Evolutionary conservation across 2,329 filamentous ascomycete genomes (phyloP), one percentile per base, ranked within the genome.

Genomic region (Paraconiothyrium sp.): DNA sequence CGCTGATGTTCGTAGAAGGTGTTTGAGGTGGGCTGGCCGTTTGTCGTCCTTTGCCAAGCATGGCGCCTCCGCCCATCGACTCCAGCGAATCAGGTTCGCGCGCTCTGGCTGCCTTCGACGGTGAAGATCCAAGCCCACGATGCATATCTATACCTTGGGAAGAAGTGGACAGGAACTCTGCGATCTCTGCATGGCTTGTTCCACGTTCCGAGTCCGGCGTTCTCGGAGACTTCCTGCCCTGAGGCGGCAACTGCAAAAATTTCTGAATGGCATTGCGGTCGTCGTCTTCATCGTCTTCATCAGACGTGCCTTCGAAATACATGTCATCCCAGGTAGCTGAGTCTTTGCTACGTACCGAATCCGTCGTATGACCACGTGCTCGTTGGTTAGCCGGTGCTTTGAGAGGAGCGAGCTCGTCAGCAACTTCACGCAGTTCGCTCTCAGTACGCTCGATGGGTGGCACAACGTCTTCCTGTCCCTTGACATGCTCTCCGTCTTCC

Each of bases 401-500:
- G 54, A 78, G 70, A 44, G 72, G 79, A 51, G 61, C 70, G n/a
- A 75, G 77, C 66, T 77, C 78, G 67, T 72, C 80, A 54, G 74
- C 79, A 3, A 81, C 82, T 73, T 87, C 84, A 22, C 81, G 71
- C 27, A 79, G 77, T 64, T 86, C 84, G 57, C 82, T 84, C 13
- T 80, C 73, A 0, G 81, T 83, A 4, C 82, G 76, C 37, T 78
- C 73, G 20, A 76, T 69, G 8, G 78, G 76, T 8, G 80, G 75
- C 4, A 72, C 62, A 20, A 68, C 67, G 37, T 75, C 72, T n/a
- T 76, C 78, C 61, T 84, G 79, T 14, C 76, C 72, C 68, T 83
- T 86, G 20, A 85, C 90, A 79, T 94, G 91, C 44, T 85, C 83
- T 9, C 91, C 92, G n/a, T 89, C 84, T 59, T 83, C 81, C 46